Base-by-base conservation (phyloP, 768 basidiomycete genomes). In the Russula virescens region DNA sequence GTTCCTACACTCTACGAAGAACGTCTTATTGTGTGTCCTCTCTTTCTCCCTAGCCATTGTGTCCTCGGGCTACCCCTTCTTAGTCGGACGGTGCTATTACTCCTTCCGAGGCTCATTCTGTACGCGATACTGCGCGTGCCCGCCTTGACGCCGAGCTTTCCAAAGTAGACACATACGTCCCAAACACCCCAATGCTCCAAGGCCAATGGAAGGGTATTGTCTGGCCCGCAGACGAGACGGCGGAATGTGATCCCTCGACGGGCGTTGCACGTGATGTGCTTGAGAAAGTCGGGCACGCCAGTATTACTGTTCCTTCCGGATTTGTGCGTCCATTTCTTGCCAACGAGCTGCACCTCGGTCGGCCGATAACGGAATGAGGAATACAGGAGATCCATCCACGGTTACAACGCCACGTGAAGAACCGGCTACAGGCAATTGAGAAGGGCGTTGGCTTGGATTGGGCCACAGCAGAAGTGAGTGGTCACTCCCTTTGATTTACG, bases 1-100 rank as follows among this genome's bases (percentile, higher is more conserved):
- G 91, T 94, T 5, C 91, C 92, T 6, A 78, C 85, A 55, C 75
- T 92, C 14, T 96, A 94, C 71, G 91, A 94, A 69, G 82, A 88
- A 48, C 86, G 85, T 48, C 79, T 94, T 7, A 78, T 86, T 55
- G 92, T 92, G 60, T 51, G 84, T 77, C 56, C 45, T 49, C 28
- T 9, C 19, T 18, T 21, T 38, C 28, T 28, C 46, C 34, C 43
- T 10, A 54, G 55, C 10, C 19, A 57, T 26, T 9, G 34, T n/a
- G 1, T 35, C 38, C 38, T 56, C 55, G 47, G 51, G 7, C 18
- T 38, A 26, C 25, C 28, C 2, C 5, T 18, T n/a, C 48, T 14
- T 43, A 73, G 71, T 72, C 74, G 13, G 81, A 86, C 60, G 79
- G 79, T 0, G 73, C 83, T 18, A 72, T 95, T 46, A 78, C 80